These are phyloP conservation scores for Pestalotiopsis fici DNA, from an alignment of 2,329 filamentous ascomycete genomes.

Conservation along the genomic window DNA sequence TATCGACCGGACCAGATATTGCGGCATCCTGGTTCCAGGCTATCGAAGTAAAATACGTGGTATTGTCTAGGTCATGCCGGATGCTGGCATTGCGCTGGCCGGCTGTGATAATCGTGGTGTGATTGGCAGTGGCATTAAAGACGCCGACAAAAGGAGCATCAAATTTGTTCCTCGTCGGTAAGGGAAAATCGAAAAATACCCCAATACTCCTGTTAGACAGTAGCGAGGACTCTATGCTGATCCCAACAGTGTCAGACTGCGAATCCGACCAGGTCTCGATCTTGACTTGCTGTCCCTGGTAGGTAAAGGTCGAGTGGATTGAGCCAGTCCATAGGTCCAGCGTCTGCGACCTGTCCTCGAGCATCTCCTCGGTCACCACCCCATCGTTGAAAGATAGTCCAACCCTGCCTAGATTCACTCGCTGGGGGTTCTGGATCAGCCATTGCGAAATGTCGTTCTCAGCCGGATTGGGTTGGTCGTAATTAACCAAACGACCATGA, in stretches of 20 bases:
- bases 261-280: slow-evolving; percentile 47
- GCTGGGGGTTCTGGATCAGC: slow-evolving; percentile 50
- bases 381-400: slow-evolving; percentile 43
- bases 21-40: slow-evolving; percentile 35
- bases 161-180: slow-evolving; percentile 50
- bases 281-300: slow-evolving; percentile 36
- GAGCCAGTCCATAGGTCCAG: slow-evolving; percentile 50
- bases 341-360: slow-evolving; percentile 40
- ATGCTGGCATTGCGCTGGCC: slow-evolving; percentile 35
- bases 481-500: slow-evolving; percentile 40
- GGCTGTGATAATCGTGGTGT: slow-evolving; percentile 37
- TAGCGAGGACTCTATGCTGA: slow-evolving; percentile 42
- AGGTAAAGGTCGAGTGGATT: slow-evolving; percentile 43
- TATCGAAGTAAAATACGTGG: slow-evolving; percentile 41
- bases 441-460: slow-evolving; percentile 42
- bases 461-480: slow-evolving; percentile 41
- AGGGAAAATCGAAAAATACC: slow-evolving; percentile 55
- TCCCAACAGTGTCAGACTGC: slow-evolving; percentile 44
- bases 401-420: slow-evolving; percentile 49
- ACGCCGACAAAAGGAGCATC: slow-evolving; percentile 55
- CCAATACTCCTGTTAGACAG: slow-evolving; percentile 38
- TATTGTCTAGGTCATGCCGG: slow-evolving; percentile 42
- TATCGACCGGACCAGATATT: slow-evolving; percentile 32
- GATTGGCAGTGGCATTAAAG: slow-evolving; percentile 46
- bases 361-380: slow-evolving; percentile 39